These are phyloP conservation scores for Solanum bulbocastanum DNA, from an alignment of 257 asterid genomes.

Conservation along the genomic window DNA sequence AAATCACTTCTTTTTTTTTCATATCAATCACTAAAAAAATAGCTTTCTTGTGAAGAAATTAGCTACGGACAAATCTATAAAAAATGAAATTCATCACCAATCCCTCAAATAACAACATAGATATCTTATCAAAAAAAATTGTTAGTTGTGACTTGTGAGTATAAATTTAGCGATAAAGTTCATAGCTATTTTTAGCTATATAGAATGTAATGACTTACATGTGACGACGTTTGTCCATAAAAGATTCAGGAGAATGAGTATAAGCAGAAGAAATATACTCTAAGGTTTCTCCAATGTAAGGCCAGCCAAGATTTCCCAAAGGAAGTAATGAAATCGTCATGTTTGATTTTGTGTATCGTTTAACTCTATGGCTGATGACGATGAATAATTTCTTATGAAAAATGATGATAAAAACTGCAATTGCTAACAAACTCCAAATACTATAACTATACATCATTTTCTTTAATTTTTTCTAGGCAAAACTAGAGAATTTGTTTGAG, in stretches of 20 bases:
- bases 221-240: constrained; percentile 61
- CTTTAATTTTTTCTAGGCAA: not conserved
- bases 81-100: not conserved
- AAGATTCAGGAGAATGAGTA: constrained; percentile 62
- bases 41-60: not conserved
- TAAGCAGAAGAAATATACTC: constrained; percentile 76
- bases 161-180: not conserved
- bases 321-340: constrained; percentile 27
- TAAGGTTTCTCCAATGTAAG: constrained; percentile 77
- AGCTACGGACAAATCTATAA: not conserved
- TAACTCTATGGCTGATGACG: not conserved
- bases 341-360: not conserved
- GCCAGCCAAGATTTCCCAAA: constrained; percentile 72
- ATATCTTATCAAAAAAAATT: not conserved
- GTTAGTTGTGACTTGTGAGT: not conserved
- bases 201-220: constrained; percentile 28
- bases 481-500: not conserved
- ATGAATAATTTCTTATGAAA: constrained; percentile 14
- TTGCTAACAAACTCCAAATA: constrained; percentile 18
- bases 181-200: not conserved
- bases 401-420: constrained; percentile 12
- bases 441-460: not conserved
- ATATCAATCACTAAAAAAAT: not conserved
- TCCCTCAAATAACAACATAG: not conserved
- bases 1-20: not conserved